Conservation (phyloP, 768 basidiomycete species). For the Tricholoma saponaceum region DNA sequence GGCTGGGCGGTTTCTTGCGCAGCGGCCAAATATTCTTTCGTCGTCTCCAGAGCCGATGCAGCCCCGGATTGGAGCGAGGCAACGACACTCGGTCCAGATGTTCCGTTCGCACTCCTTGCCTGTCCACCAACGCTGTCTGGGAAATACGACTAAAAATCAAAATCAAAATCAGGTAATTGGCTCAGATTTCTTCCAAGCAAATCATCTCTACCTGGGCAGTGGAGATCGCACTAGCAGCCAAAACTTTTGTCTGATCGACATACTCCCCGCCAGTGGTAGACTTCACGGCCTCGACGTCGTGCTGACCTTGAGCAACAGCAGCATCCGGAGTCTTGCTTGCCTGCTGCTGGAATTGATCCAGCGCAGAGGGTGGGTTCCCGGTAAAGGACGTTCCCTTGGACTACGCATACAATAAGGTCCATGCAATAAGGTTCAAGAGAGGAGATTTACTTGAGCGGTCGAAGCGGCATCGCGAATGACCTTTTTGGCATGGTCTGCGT, state of each 20-base stretch:
- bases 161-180: neutral
- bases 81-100: constrained; percentile 16
- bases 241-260: constrained; percentile 49
- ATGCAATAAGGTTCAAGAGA: neutral
- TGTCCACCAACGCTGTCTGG: constrained; percentile 23
- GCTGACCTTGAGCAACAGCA: constrained; percentile 55
- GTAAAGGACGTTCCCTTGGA: constrained; percentile 28
- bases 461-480: constrained; percentile 50
- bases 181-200: neutral
- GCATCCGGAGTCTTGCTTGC: constrained; percentile 39
- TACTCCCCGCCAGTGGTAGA: constrained; percentile 40
- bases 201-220: constrained; percentile 42
- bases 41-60: constrained; percentile 23
- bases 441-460: constrained; percentile 42
- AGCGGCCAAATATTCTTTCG: constrained; percentile 18
- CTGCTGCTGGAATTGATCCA: constrained; percentile 32
- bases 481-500: constrained; percentile 39
- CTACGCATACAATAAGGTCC: constrained; percentile 11
- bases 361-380: constrained; percentile 23
- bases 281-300: constrained; percentile 43
- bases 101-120: constrained; percentile 10
- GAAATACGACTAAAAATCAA: constrained; percentile 22
- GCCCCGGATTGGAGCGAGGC: constrained; percentile 31
- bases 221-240: constrained; percentile 38
- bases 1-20: constrained; percentile 34